These are phyloP conservation scores for Mycena rosella DNA, from an alignment of 768 basidiomycete species.

Conservation along the genomic window DNA sequence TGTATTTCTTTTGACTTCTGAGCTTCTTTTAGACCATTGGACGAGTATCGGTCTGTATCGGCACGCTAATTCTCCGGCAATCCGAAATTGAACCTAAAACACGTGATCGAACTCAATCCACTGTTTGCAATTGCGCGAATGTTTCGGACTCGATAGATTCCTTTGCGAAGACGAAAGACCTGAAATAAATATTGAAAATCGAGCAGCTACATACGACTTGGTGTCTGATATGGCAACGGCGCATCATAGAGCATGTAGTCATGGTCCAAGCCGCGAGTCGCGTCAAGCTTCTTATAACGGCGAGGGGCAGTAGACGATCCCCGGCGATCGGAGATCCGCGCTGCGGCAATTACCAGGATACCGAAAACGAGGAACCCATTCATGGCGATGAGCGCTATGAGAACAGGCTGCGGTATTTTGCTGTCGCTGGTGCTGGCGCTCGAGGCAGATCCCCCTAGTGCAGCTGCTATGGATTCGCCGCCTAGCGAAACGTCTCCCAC, in stretches of 20 bases:
- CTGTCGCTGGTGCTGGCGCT: not conserved
- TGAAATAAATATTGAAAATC: too few species aligned
- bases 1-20: too few species aligned
- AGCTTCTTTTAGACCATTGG: too few species aligned
- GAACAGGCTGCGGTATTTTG: not conserved
- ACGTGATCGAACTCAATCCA: too few species aligned
- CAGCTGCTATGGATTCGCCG: not conserved
- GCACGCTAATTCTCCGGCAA: too few species aligned
- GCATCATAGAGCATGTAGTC: not conserved
- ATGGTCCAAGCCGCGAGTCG: not conserved
- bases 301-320: not conserved
- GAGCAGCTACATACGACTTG: not conserved
- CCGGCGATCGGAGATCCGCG: not conserved
- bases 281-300: not conserved
- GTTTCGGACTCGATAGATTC: too few species aligned
- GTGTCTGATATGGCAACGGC: not conserved
- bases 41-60: too few species aligned
- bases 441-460: not conserved
- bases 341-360: not conserved
- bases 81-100: too few species aligned
- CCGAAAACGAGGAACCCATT: slow-evolving; percentile 1
- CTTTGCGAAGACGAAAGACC: too few species aligned
- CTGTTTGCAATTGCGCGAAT: too few species aligned
- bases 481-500: too few species aligned
- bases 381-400: slow-evolving; percentile 14